Base-by-base conservation (phyloP, 768 basidiomycete genomes). In the Leccinum longicurvipes region DNA sequence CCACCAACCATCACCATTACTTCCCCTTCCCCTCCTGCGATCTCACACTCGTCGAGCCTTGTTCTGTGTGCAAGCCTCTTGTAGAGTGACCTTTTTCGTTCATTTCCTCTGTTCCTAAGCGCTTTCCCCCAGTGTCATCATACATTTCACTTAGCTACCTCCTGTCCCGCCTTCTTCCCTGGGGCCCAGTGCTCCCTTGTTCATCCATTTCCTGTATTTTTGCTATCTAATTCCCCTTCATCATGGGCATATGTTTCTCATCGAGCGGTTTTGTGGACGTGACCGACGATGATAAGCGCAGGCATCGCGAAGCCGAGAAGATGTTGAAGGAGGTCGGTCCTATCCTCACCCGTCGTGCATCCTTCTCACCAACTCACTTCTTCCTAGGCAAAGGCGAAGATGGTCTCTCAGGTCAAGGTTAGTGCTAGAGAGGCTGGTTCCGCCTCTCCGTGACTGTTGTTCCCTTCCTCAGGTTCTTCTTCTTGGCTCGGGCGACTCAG, bases 401-500 rank as follows among this genome's bases (percentile, higher is more conserved):
- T 93, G 77, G 78, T 83, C 24, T 58, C 72, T 47, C 89, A 91
- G 68, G 89, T 91, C 74, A 91, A 92, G 82, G 89, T 88, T 2
- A 17, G 58, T 41, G 72, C 63, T 44, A 2, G n/a, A n/a, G 6
- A 12, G 19, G 39, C 19, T 23, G 11, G 3, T 29, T 21, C 41
- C 27, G 19, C 47, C 24, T 44, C 15, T 29, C 12, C 14, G 14
- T 2, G 15, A 41, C n/a, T 21, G 3, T 11, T 5, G 11, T 29
- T 42, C 32, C 24, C 14, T 39, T 39, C 23, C 36, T 54, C 21
- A 94, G 88, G 86, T 97, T 15, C 78, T 98, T 49, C 79, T 98
- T 24, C 79, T 98, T 36, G 94, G 94, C 42, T 94, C 94, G 42
- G 94, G 94, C 27, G 94, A 96, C 68, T 91, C 88, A 29, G 94